Conservation (phyloP, 257 asterid genomes). For the Petunia axillaris region DNA sequence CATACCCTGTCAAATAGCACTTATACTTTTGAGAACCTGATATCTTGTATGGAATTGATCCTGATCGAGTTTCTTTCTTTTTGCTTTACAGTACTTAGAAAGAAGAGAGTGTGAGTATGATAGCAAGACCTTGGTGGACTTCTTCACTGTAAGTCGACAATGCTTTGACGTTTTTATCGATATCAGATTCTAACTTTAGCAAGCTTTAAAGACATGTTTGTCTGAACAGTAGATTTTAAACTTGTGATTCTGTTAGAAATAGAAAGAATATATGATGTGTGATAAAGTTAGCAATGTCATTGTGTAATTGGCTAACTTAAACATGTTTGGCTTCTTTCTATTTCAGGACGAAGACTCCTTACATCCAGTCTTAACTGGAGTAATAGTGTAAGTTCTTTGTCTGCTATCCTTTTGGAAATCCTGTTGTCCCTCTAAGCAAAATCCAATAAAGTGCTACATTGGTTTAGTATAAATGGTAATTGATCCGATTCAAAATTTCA, state of each 20-base stretch:
- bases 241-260: neutral
- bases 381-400: conserved; percentile 66
- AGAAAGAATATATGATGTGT: neutral
- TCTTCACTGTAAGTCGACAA: conserved; percentile 56
- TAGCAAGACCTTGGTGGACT: conserved; percentile 65
- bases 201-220: neutral
- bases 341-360: conserved; percentile 68
- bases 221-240: neutral
- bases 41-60: neutral
- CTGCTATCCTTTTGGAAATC: neutral
- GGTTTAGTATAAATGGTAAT: neutral
- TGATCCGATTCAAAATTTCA: neutral
- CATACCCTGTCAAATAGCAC: neutral
- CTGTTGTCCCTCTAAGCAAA: neutral
- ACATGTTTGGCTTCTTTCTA: conserved; percentile 14
- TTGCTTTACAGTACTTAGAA: conserved; percentile 63
- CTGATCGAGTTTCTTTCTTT: neutral
- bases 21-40: neutral
- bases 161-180: neutral
- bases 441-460: neutral
- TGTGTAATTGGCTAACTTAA: neutral
- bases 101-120: conserved; percentile 94
- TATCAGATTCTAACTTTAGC: neutral
- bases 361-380: conserved; percentile 62
- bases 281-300: neutral